These are phyloP conservation scores for Euphorbia corollata DNA, from an alignment of 441 rosid genomes.

Conservation along the genomic window DNA sequence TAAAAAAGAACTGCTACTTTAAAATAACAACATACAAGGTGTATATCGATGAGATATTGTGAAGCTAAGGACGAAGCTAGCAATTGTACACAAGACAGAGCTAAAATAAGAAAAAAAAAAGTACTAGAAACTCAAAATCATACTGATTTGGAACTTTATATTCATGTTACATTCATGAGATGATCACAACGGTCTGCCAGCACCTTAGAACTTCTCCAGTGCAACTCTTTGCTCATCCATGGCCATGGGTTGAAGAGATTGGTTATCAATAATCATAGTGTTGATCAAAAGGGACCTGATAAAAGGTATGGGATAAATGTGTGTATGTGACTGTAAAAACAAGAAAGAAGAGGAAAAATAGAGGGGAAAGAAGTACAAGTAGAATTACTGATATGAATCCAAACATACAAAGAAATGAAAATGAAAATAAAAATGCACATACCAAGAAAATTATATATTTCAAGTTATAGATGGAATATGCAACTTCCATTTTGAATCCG, in stretches of 20 bases:
- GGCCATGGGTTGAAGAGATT: neutral
- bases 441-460: neutral
- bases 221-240: constrained; percentile 27
- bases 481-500: too few relatives aligned
- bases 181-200: neutral
- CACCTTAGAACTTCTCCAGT: neutral
- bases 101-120: too few relatives aligned
- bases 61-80: too few relatives aligned
- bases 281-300: neutral
- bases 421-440: neutral
- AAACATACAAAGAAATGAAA: neutral
- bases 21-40: too few relatives aligned
- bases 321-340: neutral
- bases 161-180: neutral
- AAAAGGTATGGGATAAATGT: neutral
- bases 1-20: too few relatives aligned
- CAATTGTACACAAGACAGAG: too few relatives aligned
- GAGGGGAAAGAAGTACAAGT: neutral
- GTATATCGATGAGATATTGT: too few relatives aligned
- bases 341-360: neutral
- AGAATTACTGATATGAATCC: neutral
- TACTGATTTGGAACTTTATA: neutral
- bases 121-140: too few relatives aligned
- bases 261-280: neutral
- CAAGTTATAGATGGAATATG: neutral